phyloP scores from a whole-genome alignment of 202 grass and related monocot species.

The Elaeis oleifera region DNA sequence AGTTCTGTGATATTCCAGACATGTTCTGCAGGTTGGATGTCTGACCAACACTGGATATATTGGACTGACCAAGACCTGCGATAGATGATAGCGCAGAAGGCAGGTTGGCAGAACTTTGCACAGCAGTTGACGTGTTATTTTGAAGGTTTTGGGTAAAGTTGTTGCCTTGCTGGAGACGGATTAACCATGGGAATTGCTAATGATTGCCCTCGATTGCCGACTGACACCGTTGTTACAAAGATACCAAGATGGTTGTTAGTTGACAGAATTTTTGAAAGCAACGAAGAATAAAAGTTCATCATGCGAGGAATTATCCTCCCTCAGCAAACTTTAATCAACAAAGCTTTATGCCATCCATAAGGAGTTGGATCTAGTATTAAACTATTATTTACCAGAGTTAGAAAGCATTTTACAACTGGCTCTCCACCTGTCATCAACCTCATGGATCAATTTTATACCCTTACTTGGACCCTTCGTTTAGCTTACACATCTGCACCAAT shows the following conservation, averaged over 20 bases:
- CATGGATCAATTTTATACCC: no score
- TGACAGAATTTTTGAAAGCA: no score
- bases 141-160: slow-evolving; percentile 27
- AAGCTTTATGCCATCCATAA: no score
- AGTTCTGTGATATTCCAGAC: slow-evolving; percentile 45
- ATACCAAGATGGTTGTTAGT: slow-evolving; percentile 2
- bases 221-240: slow-evolving; percentile 1
- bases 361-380: no score
- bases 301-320: no score
- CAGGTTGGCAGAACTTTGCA: slow-evolving; percentile 35
- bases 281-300: no score
- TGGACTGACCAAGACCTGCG: slow-evolving; percentile 31
- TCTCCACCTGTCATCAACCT: no score
- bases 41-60: slow-evolving; percentile 39
- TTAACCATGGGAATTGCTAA: slow-evolving; percentile 37
- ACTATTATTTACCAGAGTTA: no score
- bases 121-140: slow-evolving; percentile 35
- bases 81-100: slow-evolving; percentile 12
- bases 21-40: slow-evolving; percentile 49
- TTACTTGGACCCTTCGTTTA: no score
- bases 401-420: no score
- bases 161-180: slow-evolving; percentile 47
- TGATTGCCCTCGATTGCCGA: slow-evolving; percentile 44
- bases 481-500: no score
- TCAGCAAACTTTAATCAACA: no score